Evolutionary conservation across 2,329 filamentous ascomycete species (phyloP), one percentile per base, ranked within the genome.

Genomic region (Moelleriella libera): DNA sequence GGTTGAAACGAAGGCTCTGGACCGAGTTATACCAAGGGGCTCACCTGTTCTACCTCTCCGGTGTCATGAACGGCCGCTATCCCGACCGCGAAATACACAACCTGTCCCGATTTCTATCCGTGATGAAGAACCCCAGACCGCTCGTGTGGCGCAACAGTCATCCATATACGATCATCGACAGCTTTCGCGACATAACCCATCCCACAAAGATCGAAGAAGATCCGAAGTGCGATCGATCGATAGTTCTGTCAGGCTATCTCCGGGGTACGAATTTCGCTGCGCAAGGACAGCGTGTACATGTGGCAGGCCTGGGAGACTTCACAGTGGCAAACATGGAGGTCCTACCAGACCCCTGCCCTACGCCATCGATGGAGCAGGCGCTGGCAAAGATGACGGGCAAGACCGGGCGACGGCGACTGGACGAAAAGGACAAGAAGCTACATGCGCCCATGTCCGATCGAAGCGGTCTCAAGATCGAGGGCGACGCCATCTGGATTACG

Each of bases 91-190:
- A 98, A 66, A 81, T 98, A 12, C 86, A 97, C 68, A 98, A 98
- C 60, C 67, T 98, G 47, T 94, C 88, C 11, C 80, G 94, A 48
- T 98, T 98, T 64, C 74, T 98, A 54, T 94, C 87, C 21, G 88
- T 98, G 54, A 98, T 98, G 94, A 98, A 98, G 73, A 98, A 95
- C 61, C 90, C 94, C 5, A 78, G 92, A 50, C 92, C 92, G n/a
- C 72, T 98, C 31, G 74, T 98, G 41, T 98, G 92, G 90, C 78
- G 94, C 50, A 98, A 98, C 63, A 85, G 87, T 1, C 92, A 98
- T 70, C 89, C 90, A 5, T 98, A 98, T 63, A 81, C 87, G 49
- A 72, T 98, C 47, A 86, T 92, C 49, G 92, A 98, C 68, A 88
- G 89, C 53, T 94, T 97, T 66, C 76, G 94, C 56, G 92, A 98